Base-by-base conservation (phyloP, 306 rosid species). In the Cicer pinnatifidum region DNA sequence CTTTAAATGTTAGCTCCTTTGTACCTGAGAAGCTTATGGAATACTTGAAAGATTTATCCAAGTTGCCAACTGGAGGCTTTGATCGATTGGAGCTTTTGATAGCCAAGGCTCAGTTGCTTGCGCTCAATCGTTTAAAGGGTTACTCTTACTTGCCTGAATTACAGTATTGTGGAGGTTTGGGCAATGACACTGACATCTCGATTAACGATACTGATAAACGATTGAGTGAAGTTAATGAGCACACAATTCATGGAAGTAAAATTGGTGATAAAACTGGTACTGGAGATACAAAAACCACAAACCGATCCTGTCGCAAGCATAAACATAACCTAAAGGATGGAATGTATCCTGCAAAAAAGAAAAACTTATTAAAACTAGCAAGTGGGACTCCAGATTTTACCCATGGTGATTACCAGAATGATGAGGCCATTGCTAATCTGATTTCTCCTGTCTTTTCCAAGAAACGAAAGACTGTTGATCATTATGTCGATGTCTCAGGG, bases 21-120 rank as follows among this genome's bases (percentile, higher is more conserved):
- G 87, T 82, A 71, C 86, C 93, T 5, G 74, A 70, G 77, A 86
- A 89, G 53, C 77, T 94, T 67, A 51, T 89, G 17, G 84, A 88
- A 23, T 89, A 86, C 64, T 11, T 88, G 72, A 86, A 84, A 80
- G 81, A 66, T 12, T 80, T 94, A 73, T 90, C 98, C 5, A 69
- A n/a, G 88, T 84, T 67, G 52, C 91, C 97, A 50, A 78, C 85
- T 11, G 80, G 79, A 23, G 87, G 87, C 46, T 68, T 87, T 35
- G 84, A 86, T 67, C 82, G 81, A 33, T 80, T 89, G 82, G 97
- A 88, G 71, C 86, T 89, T 69, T 85, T 73, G 76, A 76, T 87
- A 61, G 97, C 96, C 13, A 94, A 84, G 88, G 90, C 96, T 79
- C 98, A 88, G 78, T 75, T 94, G 85, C 76, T 81, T 68, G 88